Evolutionary conservation across 2,329 filamentous ascomycete species (phyloP).

Genomic region (Teratosphaeria destructans): DNA sequence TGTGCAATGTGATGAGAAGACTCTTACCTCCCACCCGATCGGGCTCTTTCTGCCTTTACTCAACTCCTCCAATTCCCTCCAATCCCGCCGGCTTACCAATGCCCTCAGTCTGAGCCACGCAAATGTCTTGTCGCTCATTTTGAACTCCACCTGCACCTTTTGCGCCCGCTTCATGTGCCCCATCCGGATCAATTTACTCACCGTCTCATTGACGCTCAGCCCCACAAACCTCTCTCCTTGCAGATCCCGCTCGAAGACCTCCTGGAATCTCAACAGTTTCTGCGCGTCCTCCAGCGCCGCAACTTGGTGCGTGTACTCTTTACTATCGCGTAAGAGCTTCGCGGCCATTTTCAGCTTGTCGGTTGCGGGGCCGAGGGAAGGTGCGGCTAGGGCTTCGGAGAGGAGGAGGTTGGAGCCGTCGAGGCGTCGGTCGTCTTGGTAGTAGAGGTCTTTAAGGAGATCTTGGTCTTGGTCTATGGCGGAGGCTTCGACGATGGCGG

Average conservation of each 20-base stretch:
- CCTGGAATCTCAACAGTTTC: slow-evolving; percentile 73
- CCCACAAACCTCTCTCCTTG: slow-evolving; percentile 54
- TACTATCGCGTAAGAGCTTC: slow-evolving; percentile 73
- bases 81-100: slow-evolving; percentile 80
- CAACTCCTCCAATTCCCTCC: slow-evolving; percentile 84
- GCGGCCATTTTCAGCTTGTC: slow-evolving; percentile 85
- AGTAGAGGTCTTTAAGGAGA: slow-evolving; percentile 89
- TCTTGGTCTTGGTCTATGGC: slow-evolving; percentile 69
- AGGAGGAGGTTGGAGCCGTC: slow-evolving; percentile 85
- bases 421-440: slow-evolving; percentile 84
- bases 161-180: slow-evolving; percentile 77
- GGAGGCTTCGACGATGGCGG: slow-evolving; percentile 77
- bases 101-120: slow-evolving; percentile 83
- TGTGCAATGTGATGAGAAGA: background rate
- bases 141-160: slow-evolving; percentile 86
- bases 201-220: slow-evolving; percentile 79
- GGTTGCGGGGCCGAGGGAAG: slow-evolving; percentile 55
- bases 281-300: slow-evolving; percentile 69
- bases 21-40: slow-evolving; percentile 86
- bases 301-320: slow-evolving; percentile 65
- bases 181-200: slow-evolving; percentile 74
- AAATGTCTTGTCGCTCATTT: slow-evolving; percentile 77
- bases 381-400: slow-evolving; percentile 67
- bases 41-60: slow-evolving; percentile 69
- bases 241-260: slow-evolving; percentile 75